These are phyloP conservation scores for Croton laevigatus DNA, from an alignment of 441 rosid genomes.

Conservation along the genomic window DNA sequence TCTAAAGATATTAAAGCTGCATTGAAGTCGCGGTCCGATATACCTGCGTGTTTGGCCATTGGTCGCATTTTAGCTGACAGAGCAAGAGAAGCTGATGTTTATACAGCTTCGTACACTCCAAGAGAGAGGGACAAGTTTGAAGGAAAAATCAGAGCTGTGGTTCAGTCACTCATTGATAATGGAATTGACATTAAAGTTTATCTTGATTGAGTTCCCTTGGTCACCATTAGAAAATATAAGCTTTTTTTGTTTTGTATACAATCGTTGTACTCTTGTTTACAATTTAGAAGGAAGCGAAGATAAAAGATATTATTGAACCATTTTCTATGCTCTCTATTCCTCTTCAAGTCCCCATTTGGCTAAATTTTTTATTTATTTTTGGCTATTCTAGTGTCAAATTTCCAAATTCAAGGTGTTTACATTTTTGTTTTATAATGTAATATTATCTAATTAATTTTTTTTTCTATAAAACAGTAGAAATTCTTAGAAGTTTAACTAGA, in stretches of 20 bases:
- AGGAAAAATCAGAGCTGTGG: constrained; percentile 92
- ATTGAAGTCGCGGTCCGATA: constrained; percentile 67
- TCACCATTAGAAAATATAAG: background rate
- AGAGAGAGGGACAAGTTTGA: constrained; percentile 88
- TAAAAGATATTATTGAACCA: no score
- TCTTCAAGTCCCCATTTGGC: no score
- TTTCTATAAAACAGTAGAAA: no score
- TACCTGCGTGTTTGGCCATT: constrained; percentile 76
- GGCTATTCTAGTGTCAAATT: no score
- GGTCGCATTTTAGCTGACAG: constrained; percentile 73
- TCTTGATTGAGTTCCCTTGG: constrained; percentile 49
- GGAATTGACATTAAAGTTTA: constrained; percentile 79
- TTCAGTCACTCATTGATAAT: constrained; percentile 81
- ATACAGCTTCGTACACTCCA: constrained; percentile 74
- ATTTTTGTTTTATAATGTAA: no score
- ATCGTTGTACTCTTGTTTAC: background rate
- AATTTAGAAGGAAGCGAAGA: no score
- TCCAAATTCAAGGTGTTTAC: no score
- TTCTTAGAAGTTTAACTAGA: no score
- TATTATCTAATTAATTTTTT: no score
- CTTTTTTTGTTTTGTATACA: background rate
- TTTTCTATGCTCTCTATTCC: no score
- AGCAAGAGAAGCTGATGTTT: constrained; percentile 84
- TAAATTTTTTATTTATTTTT: no score
- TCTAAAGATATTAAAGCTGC: constrained; percentile 86